A percentile compares a stretch with the other conserved stretches of the same genome.
phyloP scores from a whole-genome alignment of 345 rosid species.

The Erucastrum elatum region DNA sequence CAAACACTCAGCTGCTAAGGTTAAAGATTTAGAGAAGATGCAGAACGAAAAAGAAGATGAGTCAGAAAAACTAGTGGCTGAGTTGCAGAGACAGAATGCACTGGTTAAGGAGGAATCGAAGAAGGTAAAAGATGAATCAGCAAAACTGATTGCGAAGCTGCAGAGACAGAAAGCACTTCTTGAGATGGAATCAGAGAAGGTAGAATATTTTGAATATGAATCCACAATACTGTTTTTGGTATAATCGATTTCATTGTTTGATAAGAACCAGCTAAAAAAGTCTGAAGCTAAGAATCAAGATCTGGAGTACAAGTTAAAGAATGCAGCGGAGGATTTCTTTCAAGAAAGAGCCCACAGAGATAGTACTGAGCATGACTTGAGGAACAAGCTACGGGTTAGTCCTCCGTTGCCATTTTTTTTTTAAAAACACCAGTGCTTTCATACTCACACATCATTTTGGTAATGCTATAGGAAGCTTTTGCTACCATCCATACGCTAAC shows the following conservation, averaged over 20 bases:
- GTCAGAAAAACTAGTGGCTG: constrained; percentile 3
- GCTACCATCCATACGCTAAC: constrained; percentile 3
- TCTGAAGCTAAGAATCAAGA: constrained; percentile 5
- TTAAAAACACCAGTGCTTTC: no score
- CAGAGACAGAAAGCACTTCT: neutral
- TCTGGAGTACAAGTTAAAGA: constrained; percentile 22
- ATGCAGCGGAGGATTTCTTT: constrained; percentile 6
- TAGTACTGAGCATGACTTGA: constrained; percentile 39
- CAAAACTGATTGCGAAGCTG: neutral
- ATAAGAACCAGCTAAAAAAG: constrained; percentile 35
- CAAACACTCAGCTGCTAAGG: neutral
- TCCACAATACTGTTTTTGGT: neutral
- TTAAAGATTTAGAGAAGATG: neutral
- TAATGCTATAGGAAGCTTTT: constrained; percentile 22
- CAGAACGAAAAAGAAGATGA: constrained; percentile 14
- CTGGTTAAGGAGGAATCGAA: neutral
- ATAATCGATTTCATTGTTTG: neutral
- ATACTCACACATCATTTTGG: constrained; percentile 7
- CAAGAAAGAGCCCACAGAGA: constrained; percentile 40
- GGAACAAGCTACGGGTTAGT: constrained; percentile 44
- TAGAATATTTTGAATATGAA: neutral
- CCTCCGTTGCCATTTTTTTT: no score
- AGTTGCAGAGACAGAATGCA: constrained; percentile 2
- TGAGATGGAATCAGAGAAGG: neutral
- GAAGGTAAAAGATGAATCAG: neutral